Evolutionary conservation across 202 grass and related monocot genomes (phyloP).

Genomic region (Panicum hallii): DNA sequence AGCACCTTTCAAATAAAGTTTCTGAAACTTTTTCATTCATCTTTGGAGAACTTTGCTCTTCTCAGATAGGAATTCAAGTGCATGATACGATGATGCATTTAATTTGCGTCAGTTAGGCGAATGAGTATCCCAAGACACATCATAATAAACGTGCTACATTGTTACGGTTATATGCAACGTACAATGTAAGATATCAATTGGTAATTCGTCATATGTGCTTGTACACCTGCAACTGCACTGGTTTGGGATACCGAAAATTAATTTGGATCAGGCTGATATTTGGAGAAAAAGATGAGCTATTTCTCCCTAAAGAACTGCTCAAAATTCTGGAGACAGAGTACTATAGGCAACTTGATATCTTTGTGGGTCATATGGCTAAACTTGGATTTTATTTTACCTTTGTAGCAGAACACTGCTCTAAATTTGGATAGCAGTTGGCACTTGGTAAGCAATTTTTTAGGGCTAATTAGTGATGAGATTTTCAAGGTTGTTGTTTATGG

Average conservation of each 20-base stretch:
- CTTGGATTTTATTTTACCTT: neutral
- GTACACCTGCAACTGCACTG: conserved; percentile 30
- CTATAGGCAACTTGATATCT: neutral
- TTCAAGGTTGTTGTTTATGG: conserved; percentile 5
- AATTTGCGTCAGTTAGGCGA: conserved; percentile 31
- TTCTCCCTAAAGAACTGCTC: neutral
- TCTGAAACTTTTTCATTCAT: conserved; percentile 14
- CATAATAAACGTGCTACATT: conserved; percentile 41
- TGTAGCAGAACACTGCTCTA: neutral
- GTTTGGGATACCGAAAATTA: conserved; percentile 16
- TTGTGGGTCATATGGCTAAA: neutral
- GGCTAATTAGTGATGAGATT: conserved; percentile 10
- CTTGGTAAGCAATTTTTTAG: conserved; percentile 1
- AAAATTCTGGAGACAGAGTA: conserved; percentile 15
- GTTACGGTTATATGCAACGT: conserved; percentile 24
- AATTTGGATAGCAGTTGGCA: neutral
- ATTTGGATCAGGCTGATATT: neutral
- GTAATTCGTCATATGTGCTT: conserved; percentile 18
- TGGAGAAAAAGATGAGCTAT: neutral
- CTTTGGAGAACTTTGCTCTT: conserved; percentile 1
- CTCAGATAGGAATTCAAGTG: conserved; percentile 20
- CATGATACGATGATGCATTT: conserved; percentile 32
- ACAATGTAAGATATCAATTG: conserved; percentile 30
- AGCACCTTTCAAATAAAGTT: neutral
- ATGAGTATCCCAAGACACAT: conserved; percentile 50